Conservation (phyloP, 164 flowering plant species). For the Vitis amurensis region DNA sequence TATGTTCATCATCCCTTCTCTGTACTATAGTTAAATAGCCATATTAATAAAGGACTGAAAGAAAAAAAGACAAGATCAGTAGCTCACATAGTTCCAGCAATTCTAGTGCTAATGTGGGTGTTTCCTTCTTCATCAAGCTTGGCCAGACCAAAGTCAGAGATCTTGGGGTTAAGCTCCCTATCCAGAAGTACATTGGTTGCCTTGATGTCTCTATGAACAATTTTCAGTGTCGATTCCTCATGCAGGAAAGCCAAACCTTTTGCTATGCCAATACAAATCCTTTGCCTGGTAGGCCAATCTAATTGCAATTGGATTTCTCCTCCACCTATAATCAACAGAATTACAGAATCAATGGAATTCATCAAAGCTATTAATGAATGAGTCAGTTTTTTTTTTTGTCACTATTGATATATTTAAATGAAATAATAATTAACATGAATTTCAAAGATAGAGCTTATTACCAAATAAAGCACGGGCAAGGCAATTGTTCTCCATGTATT, state of each 20-base stretch:
- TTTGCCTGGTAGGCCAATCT: slow-evolving; percentile 18
- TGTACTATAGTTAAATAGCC: not conserved
- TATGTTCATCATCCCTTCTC: slow-evolving; percentile 16
- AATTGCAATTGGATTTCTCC: slow-evolving; percentile 7
- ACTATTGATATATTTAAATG: too few species aligned
- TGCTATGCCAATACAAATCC: slow-evolving; percentile 20
- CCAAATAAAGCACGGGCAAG: slow-evolving; percentile 10
- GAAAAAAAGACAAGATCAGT: not conserved
- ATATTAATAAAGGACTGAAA: too few species aligned
- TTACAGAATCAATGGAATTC: too few species aligned
- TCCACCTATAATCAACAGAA: slow-evolving; percentile 4
- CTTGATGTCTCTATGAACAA: slow-evolving; percentile 15
- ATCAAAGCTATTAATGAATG: too few species aligned
- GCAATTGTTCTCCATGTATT: slow-evolving; percentile 27
- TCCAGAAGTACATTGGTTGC: slow-evolving; percentile 22
- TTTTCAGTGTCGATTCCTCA: slow-evolving; percentile 24
- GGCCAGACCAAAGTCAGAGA: slow-evolving; percentile 32
- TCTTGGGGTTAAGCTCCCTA: slow-evolving; percentile 21
- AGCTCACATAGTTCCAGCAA: slow-evolving; percentile 29
- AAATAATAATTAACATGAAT: too few species aligned
- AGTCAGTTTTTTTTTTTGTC: too few species aligned
- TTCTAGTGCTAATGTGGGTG: slow-evolving; percentile 7
- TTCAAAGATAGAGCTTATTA: not conserved
- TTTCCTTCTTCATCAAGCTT: slow-evolving; percentile 27
- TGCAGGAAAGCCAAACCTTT: slow-evolving; percentile 26